Evolutionary conservation across 345 rosid species (phyloP).

Genomic region (Camelina hispida): DNA sequence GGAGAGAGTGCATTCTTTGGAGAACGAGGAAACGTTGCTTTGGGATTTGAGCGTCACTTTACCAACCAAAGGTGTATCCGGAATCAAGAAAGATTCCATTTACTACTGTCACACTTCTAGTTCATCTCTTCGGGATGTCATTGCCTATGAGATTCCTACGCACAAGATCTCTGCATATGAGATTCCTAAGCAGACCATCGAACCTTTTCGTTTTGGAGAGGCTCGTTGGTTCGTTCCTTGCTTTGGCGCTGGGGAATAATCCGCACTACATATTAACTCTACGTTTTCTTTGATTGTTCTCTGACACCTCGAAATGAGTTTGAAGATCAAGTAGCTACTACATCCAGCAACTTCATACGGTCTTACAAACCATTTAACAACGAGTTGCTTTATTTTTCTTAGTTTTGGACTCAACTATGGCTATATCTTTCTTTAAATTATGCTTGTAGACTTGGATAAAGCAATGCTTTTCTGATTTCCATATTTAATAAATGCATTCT

Average conservation of each 20-base stretch:
- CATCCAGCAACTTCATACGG: no score
- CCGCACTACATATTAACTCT: neutral
- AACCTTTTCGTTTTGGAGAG: neutral
- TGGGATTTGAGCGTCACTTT: slow-evolving; percentile 15
- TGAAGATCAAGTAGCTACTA: no score
- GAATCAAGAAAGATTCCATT: neutral
- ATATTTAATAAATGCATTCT: slow-evolving; percentile 34
- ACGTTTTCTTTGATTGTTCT: neutral
- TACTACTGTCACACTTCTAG: neutral
- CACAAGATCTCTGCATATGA: neutral
- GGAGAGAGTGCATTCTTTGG: neutral
- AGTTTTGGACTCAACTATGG: neutral
- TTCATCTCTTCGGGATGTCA: neutral
- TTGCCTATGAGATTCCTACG: neutral
- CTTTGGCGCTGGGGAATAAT: neutral
- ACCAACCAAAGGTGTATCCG: neutral
- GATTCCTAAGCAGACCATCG: neutral
- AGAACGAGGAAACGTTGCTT: neutral
- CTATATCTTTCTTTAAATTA: no score
- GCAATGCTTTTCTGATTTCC: slow-evolving; percentile 13
- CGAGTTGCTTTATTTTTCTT: neutral
- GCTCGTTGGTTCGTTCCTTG: neutral
- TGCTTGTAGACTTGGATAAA: neutral
- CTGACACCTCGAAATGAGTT: no score
- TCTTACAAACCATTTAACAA: neutral